Conservation (phyloP, 148 eudicot genomes). For the Camellia granthamiana region DNA sequence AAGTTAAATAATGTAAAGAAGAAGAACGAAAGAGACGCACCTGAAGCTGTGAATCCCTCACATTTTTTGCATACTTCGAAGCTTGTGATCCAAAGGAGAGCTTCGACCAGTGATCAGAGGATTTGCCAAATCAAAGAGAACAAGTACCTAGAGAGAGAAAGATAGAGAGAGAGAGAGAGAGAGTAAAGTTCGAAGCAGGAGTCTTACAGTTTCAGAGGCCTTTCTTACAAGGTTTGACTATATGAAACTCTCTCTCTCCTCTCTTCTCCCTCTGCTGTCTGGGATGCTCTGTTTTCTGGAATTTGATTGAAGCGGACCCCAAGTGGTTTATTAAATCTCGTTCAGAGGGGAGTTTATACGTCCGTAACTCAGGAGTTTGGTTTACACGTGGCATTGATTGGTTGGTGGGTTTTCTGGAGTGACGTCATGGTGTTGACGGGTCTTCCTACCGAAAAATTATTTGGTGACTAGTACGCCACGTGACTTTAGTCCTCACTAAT, state of each 20-base stretch:
- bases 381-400: neutral
- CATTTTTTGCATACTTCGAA: constrained; percentile 9
- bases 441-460: too few species aligned
- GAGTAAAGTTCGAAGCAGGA: neutral
- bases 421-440: neutral
- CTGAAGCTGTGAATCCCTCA: constrained; percentile 6
- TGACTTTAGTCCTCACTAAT: too few species aligned
- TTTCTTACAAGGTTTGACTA: neutral
- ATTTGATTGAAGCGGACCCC: constrained; percentile 9
- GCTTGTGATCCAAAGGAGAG: neutral
- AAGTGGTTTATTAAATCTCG: neutral
- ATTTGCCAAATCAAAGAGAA: neutral
- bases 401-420: neutral
- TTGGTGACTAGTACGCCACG: too few species aligned
- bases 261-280: neutral
- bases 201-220: neutral
- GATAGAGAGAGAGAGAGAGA: neutral
- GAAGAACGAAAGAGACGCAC: neutral
- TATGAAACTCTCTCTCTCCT: neutral
- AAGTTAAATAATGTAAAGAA: neutral
- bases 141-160: neutral
- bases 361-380: neutral
- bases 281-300: neutral
- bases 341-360: neutral
- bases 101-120: neutral